Percentiles rank a stretch among this genome's conserved stretches.
Conservation (phyloP, 2,329 filamentous ascomycete species). For the Pseudopyrenochaeta lycopersici region DNA sequence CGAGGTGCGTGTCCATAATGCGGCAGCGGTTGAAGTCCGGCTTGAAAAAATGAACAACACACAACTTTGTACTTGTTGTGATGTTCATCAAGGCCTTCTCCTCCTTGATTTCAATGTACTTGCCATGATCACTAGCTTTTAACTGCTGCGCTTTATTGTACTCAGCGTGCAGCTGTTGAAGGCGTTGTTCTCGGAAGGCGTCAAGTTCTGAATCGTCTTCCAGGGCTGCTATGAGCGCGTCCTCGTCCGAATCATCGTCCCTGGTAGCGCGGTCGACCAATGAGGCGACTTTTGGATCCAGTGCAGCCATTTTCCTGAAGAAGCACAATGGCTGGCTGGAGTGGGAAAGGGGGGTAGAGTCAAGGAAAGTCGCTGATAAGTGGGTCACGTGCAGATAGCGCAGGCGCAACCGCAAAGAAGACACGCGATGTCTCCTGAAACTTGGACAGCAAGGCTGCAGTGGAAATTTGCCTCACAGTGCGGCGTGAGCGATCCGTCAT, state of each 20-base stretch:
- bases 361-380: conserved; percentile 16
- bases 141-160: conserved; percentile 62
- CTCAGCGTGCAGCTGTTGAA: conserved; percentile 67
- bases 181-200: conserved; percentile 64
- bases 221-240: conserved; percentile 68
- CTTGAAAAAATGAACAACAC: conserved; percentile 71
- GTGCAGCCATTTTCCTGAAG: conserved; percentile 49
- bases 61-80: conserved; percentile 66
- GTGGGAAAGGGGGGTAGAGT: conserved; percentile 22
- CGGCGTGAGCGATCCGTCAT: neutral
- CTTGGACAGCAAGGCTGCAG: neutral
- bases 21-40: conserved; percentile 69
- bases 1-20: conserved; percentile 69
- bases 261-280: conserved; percentile 56
- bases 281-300: conserved; percentile 62
- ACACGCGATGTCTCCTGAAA: neutral
- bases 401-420: neutral
- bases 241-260: conserved; percentile 62
- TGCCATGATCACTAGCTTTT: conserved; percentile 61
- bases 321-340: conserved; percentile 22
- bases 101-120: conserved; percentile 64
- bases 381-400: conserved; percentile 25
- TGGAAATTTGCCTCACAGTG: neutral
- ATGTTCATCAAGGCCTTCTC: conserved; percentile 69
- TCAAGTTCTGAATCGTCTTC: conserved; percentile 63